These are phyloP conservation scores for Ichthyophthirius multifiliis DNA, from an alignment of 169 alveolate genomes.

Conservation along the genomic window DNA sequence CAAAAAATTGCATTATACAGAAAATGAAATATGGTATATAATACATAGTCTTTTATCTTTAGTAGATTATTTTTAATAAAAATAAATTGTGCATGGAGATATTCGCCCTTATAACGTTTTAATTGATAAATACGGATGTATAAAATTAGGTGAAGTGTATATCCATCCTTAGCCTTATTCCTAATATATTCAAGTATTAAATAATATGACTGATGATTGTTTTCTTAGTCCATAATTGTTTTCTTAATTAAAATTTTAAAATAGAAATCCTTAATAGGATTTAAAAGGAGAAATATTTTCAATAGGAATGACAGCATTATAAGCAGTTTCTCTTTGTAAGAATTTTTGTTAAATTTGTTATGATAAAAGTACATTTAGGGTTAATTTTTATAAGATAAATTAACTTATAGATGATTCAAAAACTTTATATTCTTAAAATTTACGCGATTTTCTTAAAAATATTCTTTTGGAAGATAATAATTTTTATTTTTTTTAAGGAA, in stretches of 20 bases:
- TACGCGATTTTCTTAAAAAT: no score
- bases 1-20: neutral
- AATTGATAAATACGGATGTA: neutral
- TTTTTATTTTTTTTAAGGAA: no score
- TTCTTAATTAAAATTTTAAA: neutral
- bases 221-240: neutral
- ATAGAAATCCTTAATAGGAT: no score
- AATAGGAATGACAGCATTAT: no score
- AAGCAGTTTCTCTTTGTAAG: no score
- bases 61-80: neutral
- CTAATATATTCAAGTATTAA: neutral
- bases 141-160: constrained; percentile 3
- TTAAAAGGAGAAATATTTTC: no score
- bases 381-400: no score
- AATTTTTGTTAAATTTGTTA: no score
- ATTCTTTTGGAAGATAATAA: no score
- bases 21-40: constrained; percentile 12
- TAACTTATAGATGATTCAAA: no score
- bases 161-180: neutral
- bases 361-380: no score
- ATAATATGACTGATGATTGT: neutral
- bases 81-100: constrained; percentile 4
- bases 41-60: neutral
- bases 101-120: constrained; percentile 9
- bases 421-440: no score